Percentiles rank a stretch among this genome's conserved stretches.
Conservation (phyloP, 176 grass and related monocot genomes). For the Lolium multiflorum region DNA sequence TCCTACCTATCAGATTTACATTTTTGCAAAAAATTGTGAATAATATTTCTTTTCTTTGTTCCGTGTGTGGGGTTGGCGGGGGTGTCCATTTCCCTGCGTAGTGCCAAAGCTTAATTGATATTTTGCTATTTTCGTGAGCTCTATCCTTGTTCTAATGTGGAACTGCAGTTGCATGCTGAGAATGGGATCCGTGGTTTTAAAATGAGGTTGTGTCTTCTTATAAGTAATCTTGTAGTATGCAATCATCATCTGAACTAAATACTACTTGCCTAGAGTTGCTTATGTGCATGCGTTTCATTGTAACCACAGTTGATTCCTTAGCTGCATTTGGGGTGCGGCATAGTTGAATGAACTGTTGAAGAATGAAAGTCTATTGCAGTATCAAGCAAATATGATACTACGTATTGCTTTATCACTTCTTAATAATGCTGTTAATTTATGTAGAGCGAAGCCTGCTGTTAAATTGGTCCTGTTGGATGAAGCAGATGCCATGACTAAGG, state of each 20-base stretch:
- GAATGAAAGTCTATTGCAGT: neutral
- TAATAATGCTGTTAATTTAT: slow-evolving; percentile 40
- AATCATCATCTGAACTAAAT: slow-evolving; percentile 1
- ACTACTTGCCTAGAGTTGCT: neutral
- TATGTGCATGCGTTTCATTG: neutral
- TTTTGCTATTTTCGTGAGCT: neutral
- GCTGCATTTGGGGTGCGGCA: neutral
- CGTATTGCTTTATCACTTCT: neutral
- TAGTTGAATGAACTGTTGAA: slow-evolving; percentile 23
- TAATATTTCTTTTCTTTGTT: neutral
- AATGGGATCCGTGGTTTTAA: neutral
- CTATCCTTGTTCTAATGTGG: neutral
- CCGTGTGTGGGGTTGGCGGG: too few relatives aligned
- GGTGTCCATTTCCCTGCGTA: neutral
- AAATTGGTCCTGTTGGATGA: slow-evolving; percentile 97
- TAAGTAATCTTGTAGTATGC: neutral
- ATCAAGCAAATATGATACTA: neutral
- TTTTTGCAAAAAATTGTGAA: neutral
- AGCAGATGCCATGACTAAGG: slow-evolving; percentile 98
- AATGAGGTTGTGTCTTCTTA: neutral
- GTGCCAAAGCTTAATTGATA: neutral
- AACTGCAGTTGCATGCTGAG: neutral
- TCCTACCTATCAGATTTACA: neutral
- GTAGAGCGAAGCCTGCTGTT: slow-evolving; percentile 76
- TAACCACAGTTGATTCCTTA: slow-evolving; percentile 10